Base-by-base conservation (phyloP, 352 stramenopile species). In the Stephanocyclus meneghinianus region DNA sequence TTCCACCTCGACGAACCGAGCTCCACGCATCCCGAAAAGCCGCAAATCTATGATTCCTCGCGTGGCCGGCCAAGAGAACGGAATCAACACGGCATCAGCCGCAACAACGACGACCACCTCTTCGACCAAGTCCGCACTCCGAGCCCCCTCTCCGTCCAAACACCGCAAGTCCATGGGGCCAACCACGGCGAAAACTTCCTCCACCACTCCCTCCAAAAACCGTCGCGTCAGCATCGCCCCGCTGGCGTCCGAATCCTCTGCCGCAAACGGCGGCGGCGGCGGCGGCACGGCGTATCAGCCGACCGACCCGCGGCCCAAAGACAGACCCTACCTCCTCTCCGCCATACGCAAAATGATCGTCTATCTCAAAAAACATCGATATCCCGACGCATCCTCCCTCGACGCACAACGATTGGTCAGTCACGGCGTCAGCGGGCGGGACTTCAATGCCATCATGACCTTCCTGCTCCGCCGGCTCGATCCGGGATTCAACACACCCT, bases 401-500 rank as follows among this genome's bases (percentile, higher is more conserved):
- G 93, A 91, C 0, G 90, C 90, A 4, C 97, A 98, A 71, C 92
- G 96, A 50, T 87, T 99, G 16, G 92, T 93, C 16, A 91, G 10
- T 50, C 57, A 94, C 2, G 76, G 64, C 40, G 96, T 97, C 3
- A 98, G 95, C 15, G 96, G 96, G 47, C 98, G 98, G 73, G 97
- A 99, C 78, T 99, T 99, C 79, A 92, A 92, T 73, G 96, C 98
- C 78, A 98, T 99, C 70, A 91, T 99, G 64, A 92, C 95, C 21
- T 99, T 99, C 76, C 84, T 99, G 35, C 97, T 99, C 67, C 90
- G 95, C 10, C 88, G 96, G 59, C 81, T 99, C 21, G 97, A 99
- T 81, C 90, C 94, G n/a, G 97, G 89, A 13, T 95, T 93, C 76
- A 80, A 90, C 40, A 48, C 64, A 26, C 15, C 40, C 53, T 44